phyloP scores from a whole-genome alignment of 495 filamentous ascomycete genomes.

The Aspergillus incahuasiensis region DNA sequence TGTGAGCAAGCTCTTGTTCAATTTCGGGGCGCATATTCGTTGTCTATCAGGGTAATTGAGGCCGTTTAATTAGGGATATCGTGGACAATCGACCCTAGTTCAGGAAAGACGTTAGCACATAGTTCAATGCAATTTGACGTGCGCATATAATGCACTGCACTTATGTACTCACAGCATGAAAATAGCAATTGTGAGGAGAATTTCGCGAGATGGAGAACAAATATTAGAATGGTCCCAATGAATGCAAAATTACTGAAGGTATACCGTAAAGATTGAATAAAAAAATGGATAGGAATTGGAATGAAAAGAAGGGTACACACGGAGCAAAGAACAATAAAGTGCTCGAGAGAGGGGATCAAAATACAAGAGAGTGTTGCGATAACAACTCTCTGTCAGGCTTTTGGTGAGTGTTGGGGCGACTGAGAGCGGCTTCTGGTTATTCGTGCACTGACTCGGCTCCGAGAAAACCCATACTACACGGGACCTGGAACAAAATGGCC shows the following conservation, averaged over 20 bases:
- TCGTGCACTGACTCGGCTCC: conserved; percentile 2
- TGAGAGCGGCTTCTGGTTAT: conserved; percentile 13
- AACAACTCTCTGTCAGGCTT: conserved; percentile 11
- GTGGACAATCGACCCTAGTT: background rate
- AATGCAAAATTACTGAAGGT: conserved; percentile 9
- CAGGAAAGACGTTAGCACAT: background rate
- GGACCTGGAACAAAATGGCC: background rate
- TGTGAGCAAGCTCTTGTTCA: conserved; percentile 97
- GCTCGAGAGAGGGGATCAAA: background rate
- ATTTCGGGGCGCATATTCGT: conserved; percentile 89
- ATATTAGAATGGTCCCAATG: conserved; percentile 5
- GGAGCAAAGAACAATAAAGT: background rate
- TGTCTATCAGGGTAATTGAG: background rate
- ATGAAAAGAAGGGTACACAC: conserved; percentile 1
- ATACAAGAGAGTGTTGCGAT: background rate
- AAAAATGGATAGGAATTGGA: background rate
- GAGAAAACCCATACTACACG: background rate
- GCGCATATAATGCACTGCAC: background rate
- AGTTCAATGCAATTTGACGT: background rate
- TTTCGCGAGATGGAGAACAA: background rate
- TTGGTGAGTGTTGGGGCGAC: conserved; percentile 23
- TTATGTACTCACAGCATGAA: conserved; percentile 11
- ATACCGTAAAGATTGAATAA: conserved; percentile 8
- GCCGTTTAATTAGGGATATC: background rate
- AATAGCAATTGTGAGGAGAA: conserved; percentile 14